These are phyloP conservation scores for Rugosomyces carneus DNA, from an alignment of 1,284 basidiomycete species.

Conservation along the genomic window DNA sequence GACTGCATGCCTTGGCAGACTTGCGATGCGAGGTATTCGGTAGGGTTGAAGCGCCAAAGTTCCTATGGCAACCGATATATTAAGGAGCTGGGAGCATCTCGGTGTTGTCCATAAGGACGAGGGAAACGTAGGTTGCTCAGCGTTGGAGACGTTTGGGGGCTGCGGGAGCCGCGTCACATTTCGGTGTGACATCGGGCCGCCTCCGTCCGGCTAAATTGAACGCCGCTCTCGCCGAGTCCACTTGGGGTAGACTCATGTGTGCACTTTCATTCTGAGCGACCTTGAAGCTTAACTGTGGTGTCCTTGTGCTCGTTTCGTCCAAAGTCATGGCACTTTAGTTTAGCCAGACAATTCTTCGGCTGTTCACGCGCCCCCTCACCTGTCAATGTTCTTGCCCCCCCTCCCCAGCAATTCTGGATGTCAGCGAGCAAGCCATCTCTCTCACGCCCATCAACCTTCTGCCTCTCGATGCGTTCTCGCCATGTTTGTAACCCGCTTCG, in stretches of 20 bases:
- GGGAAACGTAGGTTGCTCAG: neutral
- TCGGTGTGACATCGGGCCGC: constrained; percentile 1
- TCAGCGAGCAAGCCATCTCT: neutral
- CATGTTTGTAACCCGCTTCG: neutral
- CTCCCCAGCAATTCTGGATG: neutral
- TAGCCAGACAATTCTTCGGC: neutral
- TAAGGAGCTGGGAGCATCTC: neutral
- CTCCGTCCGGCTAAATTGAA: neutral
- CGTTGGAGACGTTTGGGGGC: neutral
- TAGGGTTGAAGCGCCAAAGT: neutral
- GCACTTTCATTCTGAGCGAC: neutral
- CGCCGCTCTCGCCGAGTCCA: neutral
- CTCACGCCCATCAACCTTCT: neutral
- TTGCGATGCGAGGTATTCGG: neutral
- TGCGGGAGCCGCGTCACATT: neutral
- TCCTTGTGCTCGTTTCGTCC: constrained; percentile 1
- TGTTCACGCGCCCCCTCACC: neutral
- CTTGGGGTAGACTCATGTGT: neutral
- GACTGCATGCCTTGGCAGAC: neutral
- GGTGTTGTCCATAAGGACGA: neutral
- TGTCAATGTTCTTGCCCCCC: neutral
- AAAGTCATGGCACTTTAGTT: neutral
- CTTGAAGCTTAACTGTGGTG: neutral
- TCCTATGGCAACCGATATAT: constrained; percentile 1
- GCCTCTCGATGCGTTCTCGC: neutral